Percentiles rank a stretch among this genome's conserved stretches.
Conservation (phyloP, 1,139 yeast species). For the Blastobotrys aristatus region DNA sequence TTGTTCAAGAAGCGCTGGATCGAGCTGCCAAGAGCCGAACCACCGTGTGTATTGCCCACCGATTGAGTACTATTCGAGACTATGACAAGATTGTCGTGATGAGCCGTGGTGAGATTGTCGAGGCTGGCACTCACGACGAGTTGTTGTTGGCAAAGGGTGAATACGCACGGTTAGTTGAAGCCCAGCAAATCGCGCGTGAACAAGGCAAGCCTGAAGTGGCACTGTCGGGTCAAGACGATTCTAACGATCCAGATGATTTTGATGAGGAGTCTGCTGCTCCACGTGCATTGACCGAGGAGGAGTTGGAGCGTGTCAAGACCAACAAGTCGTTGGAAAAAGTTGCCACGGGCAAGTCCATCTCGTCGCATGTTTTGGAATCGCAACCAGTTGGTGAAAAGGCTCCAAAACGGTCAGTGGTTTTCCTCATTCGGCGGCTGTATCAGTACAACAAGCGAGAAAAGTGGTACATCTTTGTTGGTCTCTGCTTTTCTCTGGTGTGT, state of each 20-base stretch:
- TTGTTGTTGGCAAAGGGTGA: conserved; percentile 27
- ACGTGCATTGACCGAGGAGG: conserved; percentile 19
- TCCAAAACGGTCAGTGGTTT: conserved; percentile 16
- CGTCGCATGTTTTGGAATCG: conserved; percentile 13
- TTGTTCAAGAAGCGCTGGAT: conserved; percentile 49
- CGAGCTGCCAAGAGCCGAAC: conserved; percentile 60
- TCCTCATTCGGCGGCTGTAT: conserved; percentile 22
- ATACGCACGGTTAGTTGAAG: conserved; percentile 12
- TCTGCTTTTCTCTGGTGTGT: conserved; percentile 30
- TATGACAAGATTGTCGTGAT: conserved; percentile 43
- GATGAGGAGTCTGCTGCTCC: conserved; percentile 6
- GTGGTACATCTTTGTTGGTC: conserved; percentile 31
- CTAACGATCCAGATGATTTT: conserved; percentile 10
- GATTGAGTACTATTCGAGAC: conserved; percentile 63
- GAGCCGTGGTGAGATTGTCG: conserved; percentile 39
- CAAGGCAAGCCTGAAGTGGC: conserved; percentile 20
- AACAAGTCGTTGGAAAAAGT: conserved; percentile 11
- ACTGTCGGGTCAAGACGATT: conserved; percentile 4
- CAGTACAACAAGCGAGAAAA: conserved; percentile 29
- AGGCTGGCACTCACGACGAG: conserved; percentile 40
- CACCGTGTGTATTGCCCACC: conserved; percentile 73
- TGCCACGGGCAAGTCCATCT: conserved; percentile 13
- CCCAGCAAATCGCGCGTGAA: conserved; percentile 9
- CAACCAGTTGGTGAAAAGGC: conserved; percentile 14
- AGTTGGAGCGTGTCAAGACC: conserved; percentile 12